Evolutionary conservation across 768 basidiomycete species (phyloP), one percentile per base, ranked within the genome.

Genomic region (Xerocomellus amylosporus): DNA sequence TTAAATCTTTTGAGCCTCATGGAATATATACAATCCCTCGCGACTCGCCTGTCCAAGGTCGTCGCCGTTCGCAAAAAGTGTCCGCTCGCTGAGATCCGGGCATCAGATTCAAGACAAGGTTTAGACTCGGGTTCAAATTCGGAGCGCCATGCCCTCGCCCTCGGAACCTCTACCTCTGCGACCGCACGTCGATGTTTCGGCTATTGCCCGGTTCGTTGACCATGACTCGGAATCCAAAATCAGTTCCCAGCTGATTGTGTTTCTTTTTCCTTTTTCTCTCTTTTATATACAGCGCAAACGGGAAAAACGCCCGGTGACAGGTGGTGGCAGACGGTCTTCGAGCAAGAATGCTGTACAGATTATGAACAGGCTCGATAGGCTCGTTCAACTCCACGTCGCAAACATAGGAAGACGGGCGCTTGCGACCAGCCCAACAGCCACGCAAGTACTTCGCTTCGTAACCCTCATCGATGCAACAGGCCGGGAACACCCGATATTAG

Each of bases 381-480:
- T 65, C 44, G 62, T 65, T 5, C 64, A 61, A 20, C 33, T 56
- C 13, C 64, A 65, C 43, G 64, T 40, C 10, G 51, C 56, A 10
- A 61, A 43, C 24, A 53, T 67, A 8, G 40, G 41, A 8, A 45
- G 54, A 1, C 52, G 58, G n/a, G 26, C 51, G 17, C n/a, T 38
- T n/a, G n/a, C 17, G 12, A 24, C 46, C 13, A 59, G 62, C 30
- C 66, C 60, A 8, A 62, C 65, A 2, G 59, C 65, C 17, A 51
- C 36, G 43, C 68, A 62, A 28, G 50, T 67, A 0, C 52, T 65
- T 24, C 55, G 53, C 2, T 66, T 58, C 37, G 63, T 60, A 8
- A 68, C 60, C 26, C 58, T 70, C 34, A 26, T 67, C 30, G 68
- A 68, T 26, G 65, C 60, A 1, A 67, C 67, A 8, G 68, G 65